Percentiles rank a stretch among this genome's conserved stretches.
Evolutionary conservation across 257 asterid genomes (phyloP).

Genomic region (Agastache rugosa): DNA sequence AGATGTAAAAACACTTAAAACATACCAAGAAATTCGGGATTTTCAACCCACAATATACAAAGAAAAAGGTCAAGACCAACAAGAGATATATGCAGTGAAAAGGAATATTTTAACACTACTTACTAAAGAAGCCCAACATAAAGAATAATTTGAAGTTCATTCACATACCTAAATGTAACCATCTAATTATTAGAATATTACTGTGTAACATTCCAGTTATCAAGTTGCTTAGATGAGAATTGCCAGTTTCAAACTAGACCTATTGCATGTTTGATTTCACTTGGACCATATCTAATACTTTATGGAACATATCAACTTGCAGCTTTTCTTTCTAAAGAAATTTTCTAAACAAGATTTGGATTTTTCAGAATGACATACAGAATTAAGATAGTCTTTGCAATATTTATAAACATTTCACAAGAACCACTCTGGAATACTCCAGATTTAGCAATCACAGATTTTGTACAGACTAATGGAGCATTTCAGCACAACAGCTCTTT

Average conservation of each 20-base stretch:
- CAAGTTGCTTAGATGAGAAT: too few species aligned
- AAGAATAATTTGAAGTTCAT: too few species aligned
- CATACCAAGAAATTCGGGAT: neutral
- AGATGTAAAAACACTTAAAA: neutral
- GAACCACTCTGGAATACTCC: neutral
- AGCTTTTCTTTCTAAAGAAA: neutral
- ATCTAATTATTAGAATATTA: neutral
- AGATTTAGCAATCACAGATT: neutral
- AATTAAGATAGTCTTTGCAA: neutral
- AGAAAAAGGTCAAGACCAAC: neutral
- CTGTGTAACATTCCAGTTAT: neutral
- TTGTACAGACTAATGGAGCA: neutral
- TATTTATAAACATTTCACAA: neutral
- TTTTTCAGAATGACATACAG: conserved; percentile 20
- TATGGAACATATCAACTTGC: neutral
- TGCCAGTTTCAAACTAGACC: too few species aligned
- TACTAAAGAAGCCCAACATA: too few species aligned
- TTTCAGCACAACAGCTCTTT: neutral
- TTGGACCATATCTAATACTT: neutral
- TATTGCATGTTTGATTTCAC: too few species aligned
- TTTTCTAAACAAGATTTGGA: conserved; percentile 4
- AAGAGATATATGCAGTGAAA: conserved; percentile 11
- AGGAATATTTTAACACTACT: neutral
- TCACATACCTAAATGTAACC: neutral
- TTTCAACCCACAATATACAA: neutral